These are phyloP conservation scores for Capsicum rhomboideum DNA, from an alignment of 257 asterid species.

Conservation along the genomic window DNA sequence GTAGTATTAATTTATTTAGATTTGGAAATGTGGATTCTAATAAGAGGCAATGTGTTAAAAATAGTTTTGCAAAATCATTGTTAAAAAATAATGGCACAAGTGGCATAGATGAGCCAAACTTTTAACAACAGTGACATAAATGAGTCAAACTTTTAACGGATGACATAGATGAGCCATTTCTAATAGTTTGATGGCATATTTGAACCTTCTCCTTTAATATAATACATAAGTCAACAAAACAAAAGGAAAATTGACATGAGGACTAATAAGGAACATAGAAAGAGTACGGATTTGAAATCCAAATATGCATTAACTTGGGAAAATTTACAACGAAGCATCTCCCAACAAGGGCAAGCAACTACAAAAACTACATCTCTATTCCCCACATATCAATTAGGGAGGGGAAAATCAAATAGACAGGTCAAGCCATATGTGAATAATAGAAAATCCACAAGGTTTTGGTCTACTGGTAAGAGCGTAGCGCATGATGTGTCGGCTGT, in stretches of 20 bases:
- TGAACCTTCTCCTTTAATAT: too few species aligned
- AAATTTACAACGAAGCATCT: conserved; percentile 4
- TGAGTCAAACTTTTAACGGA: too few species aligned
- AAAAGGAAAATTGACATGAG: background rate
- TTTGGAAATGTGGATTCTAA: too few species aligned
- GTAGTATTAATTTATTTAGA: too few species aligned
- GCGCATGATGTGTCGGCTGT: background rate
- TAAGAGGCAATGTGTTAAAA: too few species aligned
- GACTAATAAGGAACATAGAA: background rate
- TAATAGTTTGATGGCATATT: too few species aligned
- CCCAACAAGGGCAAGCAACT: background rate
- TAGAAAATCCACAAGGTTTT: background rate
- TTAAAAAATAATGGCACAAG: too few species aligned
- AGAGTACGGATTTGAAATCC: background rate
- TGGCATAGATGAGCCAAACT: too few species aligned
- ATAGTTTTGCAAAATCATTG: too few species aligned
- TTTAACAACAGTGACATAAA: too few species aligned
- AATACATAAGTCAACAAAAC: background rate
- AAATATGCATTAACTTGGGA: background rate
- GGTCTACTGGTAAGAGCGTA: background rate
- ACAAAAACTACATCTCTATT: conserved; percentile 1
- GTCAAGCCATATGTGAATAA: background rate
- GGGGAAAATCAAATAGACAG: background rate
- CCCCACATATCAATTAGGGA: background rate
- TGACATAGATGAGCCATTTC: too few species aligned